phyloP scores from a whole-genome alignment of 1,139 yeast genomes.

The Nakaseomyces bracarensis region DNA sequence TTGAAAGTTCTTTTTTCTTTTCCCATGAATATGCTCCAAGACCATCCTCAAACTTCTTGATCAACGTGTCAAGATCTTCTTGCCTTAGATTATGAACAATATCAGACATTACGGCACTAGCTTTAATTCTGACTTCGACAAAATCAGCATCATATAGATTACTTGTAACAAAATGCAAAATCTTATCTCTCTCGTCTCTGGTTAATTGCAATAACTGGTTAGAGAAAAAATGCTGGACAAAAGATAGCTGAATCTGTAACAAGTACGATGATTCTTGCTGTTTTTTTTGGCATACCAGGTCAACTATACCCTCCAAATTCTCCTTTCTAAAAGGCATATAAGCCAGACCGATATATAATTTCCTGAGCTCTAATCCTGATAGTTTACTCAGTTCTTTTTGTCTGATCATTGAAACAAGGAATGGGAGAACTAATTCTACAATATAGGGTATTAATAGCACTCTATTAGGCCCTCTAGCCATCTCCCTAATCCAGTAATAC shows the following conservation, averaged over 20 bases:
- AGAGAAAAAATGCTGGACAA: constrained; percentile 68
- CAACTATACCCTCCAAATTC: constrained; percentile 41
- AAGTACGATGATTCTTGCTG: constrained; percentile 53
- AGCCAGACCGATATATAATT: constrained; percentile 48
- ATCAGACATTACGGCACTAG: constrained; percentile 71
- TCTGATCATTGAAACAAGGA: constrained; percentile 54
- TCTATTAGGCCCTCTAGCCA: constrained; percentile 27
- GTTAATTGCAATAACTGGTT: constrained; percentile 56
- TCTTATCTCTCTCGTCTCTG: constrained; percentile 39
- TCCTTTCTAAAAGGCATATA: constrained; percentile 47
- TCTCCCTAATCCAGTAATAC: constrained; percentile 26
- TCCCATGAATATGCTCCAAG: constrained; percentile 44
- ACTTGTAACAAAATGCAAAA: constrained; percentile 47
- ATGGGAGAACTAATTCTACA: constrained; percentile 52
- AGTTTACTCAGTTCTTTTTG: constrained; percentile 79
- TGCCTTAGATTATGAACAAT: constrained; percentile 66
- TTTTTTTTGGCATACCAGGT: constrained; percentile 38
- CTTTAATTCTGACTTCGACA: constrained; percentile 69
- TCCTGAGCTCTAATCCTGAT: constrained; percentile 52
- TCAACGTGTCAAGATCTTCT: constrained; percentile 33
- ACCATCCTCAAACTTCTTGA: constrained; percentile 35
- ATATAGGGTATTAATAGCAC: constrained; percentile 36
- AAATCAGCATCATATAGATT: constrained; percentile 52
- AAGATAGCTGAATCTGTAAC: constrained; percentile 55
- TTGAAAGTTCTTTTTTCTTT: constrained; percentile 34